Base-by-base conservation (phyloP, 2,329 filamentous ascomycete genomes). In the Fusarium liriodendri region DNA sequence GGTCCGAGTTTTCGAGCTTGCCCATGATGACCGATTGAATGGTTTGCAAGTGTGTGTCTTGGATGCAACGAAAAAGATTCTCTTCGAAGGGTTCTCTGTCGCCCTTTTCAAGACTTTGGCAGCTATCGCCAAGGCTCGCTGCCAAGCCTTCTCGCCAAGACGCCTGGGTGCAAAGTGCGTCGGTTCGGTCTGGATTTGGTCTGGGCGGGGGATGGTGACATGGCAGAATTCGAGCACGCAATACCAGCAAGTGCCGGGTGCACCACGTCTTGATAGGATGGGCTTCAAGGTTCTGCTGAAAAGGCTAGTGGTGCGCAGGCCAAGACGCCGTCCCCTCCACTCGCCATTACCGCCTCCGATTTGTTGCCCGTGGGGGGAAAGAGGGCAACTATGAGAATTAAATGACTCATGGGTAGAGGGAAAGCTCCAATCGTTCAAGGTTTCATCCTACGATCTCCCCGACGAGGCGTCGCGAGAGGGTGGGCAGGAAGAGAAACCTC, bases 161-260 rank as follows among this genome's bases (percentile, higher is more conserved):
- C 18, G 13, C 38, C 22, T 52, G 27, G 57, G 66, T 40, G 18
- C 42, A 14, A 35, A 45, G 18, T 14, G 37, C n/a, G n/a, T 33
- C 50, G 38, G 35, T 47, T 57, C 38, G 65, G 70, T 59, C 64
- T 69, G 40, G 42, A 64, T 40, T 45, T 33, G 42, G 58, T 52
- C 72, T 76, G 60, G 63, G 65, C 65, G 18, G 13, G 25, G 47
- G 47, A 50, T 65, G 50, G 70, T 74, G 76, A 76, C 64, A 74
- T 74, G 72, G 62, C 40, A 47, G 60, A 68, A 74, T 66, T 35
- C 58, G 64, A 78, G 73, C 76, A 78, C 76, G 76, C 74, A 69
- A 78, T 78, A 32, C 52, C 50, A 54, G 27, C 66, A 68, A 72
- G 62, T 74, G 40, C 66, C 66, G 67, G 71, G 50, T 5, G 65